Base-by-base conservation (phyloP, 139 green algal species). In the Nannochloris sp. region DNA sequence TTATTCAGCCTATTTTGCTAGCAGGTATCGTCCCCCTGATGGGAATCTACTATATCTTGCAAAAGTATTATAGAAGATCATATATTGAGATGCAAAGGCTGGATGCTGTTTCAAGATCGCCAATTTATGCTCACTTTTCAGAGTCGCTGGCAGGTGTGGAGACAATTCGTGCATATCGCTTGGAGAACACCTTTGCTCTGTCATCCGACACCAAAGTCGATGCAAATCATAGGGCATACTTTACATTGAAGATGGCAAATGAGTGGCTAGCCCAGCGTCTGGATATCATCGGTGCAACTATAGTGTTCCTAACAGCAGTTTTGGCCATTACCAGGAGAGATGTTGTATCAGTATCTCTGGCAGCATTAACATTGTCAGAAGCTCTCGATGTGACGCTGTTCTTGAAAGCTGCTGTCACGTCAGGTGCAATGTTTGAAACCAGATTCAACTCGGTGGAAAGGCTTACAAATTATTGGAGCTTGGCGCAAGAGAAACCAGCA, bases 361-460 rank as follows among this genome's bases (percentile, higher is more conserved):
- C 86, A 23, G 67, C 72, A 6, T 28, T 79, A 26, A 71, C 72
- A 1, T 33, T 79, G 23, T 77, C 82, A 49, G 85, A 91, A 72
- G 79, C 85, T 4, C 74, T 89, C 56, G 86, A 95, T 58, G 79
- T 96, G 5, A 92, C 89, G 6, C 65, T 79, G 51, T 88, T 88
- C 79, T 76, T 97, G 9, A 94, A 89, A 72, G 82, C 86, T 30
- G 75, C 80, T 23, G 88, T 94, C 30, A 85, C 77, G 28, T 86
- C 82, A 49, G 80, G 81, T 8, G 84, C 85, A 51, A 85, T 88
- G 79, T 83, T 87, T 23, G 90, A 96, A 79, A 76, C 78, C 11
- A 78, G 94, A 51, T 91, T 97, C 79, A 97, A 97, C 79, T 83
- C 78, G 5, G 91, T 97, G 33, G 91, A 97, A 77, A 80, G 91